These are phyloP conservation scores for Alternaria alternata DNA, from an alignment of 2,329 filamentous ascomycete species.

Conservation along the genomic window DNA sequence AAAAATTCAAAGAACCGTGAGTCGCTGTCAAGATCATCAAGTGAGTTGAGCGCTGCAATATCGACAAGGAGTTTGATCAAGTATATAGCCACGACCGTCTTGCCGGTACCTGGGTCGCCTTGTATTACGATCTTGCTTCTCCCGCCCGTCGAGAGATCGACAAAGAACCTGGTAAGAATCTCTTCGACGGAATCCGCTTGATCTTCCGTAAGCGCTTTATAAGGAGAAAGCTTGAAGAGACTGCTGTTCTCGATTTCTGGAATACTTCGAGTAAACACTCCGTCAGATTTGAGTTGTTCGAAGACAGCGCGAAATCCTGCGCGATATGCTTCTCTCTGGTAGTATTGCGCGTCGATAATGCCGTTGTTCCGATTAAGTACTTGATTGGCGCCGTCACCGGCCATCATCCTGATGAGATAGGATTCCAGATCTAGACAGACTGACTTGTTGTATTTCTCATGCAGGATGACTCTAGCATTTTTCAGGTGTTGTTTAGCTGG, in stretches of 20 bases:
- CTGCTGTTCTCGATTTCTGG: no score
- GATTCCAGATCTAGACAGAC: background rate
- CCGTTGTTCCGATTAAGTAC: background rate
- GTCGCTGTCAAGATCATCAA: background rate
- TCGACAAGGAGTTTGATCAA: background rate
- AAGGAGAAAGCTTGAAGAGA: no score
- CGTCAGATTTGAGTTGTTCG: no score
- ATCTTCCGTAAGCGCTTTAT: no score
- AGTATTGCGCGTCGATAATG: background rate
- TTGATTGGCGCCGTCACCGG: background rate
- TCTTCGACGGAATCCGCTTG: no score
- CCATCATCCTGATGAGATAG: background rate
- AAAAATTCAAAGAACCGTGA: background rate
- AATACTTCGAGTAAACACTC: no score
- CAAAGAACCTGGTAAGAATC: background rate
- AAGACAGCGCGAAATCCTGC: no score
- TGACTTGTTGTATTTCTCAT: background rate
- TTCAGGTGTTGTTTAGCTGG: background rate
- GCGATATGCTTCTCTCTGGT: background rate
- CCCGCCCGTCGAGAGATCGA: background rate
- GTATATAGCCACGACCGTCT: background rate
- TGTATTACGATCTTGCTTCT: background rate
- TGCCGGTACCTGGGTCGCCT: background rate
- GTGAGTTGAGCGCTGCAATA: background rate
- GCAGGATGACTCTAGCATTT: background rate